Percentiles rank a stretch among this genome's conserved stretches.
These are phyloP conservation scores for Amaranthus hypochondriacus DNA, from an alignment of 148 eudicot genomes.

Conservation along the genomic window DNA sequence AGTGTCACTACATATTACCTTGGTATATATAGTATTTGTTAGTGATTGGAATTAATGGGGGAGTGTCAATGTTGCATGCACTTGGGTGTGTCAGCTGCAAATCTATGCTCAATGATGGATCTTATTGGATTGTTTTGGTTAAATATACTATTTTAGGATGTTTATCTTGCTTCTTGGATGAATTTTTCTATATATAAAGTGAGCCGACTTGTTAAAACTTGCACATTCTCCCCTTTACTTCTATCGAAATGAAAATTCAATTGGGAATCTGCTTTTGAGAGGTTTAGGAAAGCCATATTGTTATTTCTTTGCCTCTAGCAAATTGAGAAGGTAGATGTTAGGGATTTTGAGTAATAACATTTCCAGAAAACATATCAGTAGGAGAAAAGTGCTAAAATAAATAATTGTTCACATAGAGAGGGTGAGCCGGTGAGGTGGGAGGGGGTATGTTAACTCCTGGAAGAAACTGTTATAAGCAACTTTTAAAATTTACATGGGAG, in stretches of 20 bases:
- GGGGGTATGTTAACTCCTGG: neutral
- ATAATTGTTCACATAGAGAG: neutral
- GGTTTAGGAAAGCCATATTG: neutral
- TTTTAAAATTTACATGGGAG: neutral
- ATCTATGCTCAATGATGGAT: neutral
- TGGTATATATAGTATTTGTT: neutral
- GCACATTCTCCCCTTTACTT: neutral
- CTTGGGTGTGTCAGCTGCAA: neutral
- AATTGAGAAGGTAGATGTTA: neutral
- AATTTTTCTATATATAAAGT: neutral
- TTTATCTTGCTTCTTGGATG: neutral
- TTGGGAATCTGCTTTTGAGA: neutral
- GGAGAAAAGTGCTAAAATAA: neutral
- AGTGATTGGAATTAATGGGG: neutral
- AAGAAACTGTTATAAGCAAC: neutral
- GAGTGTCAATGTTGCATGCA: constrained; percentile 5
- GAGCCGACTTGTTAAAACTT: too few species aligned
- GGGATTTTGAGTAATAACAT: neutral
- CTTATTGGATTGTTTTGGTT: neutral
- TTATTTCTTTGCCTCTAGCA: neutral
- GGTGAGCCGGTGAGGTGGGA: neutral
- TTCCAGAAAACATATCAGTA: neutral
- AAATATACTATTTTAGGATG: neutral
- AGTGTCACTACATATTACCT: neutral
- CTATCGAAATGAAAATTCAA: neutral